A percentile compares a stretch with the other conserved stretches of the same genome.
Evolutionary conservation across 805 yeast genomes (phyloP).

Genomic region (Brettanomyces sp.): DNA sequence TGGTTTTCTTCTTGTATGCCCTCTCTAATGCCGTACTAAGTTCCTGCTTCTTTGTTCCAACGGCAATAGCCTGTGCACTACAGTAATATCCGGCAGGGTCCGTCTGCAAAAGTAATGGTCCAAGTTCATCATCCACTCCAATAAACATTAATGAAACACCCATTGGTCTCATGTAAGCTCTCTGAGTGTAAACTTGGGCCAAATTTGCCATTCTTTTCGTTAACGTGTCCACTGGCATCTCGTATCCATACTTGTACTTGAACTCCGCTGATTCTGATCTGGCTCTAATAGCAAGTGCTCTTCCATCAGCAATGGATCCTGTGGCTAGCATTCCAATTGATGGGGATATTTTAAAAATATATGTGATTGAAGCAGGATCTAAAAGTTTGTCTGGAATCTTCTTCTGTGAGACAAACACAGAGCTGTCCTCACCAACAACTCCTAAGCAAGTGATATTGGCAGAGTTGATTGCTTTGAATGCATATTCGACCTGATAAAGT

Average conservation of each 20-base stretch:
- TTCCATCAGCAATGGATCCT: slow-evolving; percentile 94
- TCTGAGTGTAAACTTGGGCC: slow-evolving; percentile 91
- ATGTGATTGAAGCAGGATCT: slow-evolving; percentile 80
- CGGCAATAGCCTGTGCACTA: slow-evolving; percentile 84
- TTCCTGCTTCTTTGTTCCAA: slow-evolving; percentile 98
- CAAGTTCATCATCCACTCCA: slow-evolving; percentile 80
- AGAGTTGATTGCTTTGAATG: slow-evolving; percentile 79
- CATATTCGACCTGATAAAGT: slow-evolving; percentile 94
- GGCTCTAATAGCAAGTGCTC: slow-evolving; percentile 83
- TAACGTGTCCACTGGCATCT: slow-evolving; percentile 88
- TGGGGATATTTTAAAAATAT: slow-evolving; percentile 73
- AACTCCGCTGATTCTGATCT: slow-evolving; percentile 94
- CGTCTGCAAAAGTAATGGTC: slow-evolving; percentile 84
- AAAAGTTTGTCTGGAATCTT: slow-evolving; percentile 92
- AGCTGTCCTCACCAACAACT: slow-evolving; percentile 75
- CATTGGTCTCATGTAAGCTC: slow-evolving; percentile 97
- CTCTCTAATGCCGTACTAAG: slow-evolving; percentile 84
- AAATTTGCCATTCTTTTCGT: slow-evolving; percentile 94
- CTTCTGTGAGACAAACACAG: slow-evolving; percentile 87
- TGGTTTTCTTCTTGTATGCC: slow-evolving; percentile 59
- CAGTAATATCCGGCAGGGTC: slow-evolving; percentile 97
- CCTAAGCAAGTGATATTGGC: slow-evolving; percentile 87
- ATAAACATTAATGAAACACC: slow-evolving; percentile 90
- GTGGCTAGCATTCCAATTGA: slow-evolving; percentile 85
- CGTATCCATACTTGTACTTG: slow-evolving; percentile 89